Evolutionary conservation across 2,329 filamentous ascomycete genomes (phyloP), one percentile per base, ranked within the genome.

Genomic region (Pseudocercospora pini-densiflorae): DNA sequence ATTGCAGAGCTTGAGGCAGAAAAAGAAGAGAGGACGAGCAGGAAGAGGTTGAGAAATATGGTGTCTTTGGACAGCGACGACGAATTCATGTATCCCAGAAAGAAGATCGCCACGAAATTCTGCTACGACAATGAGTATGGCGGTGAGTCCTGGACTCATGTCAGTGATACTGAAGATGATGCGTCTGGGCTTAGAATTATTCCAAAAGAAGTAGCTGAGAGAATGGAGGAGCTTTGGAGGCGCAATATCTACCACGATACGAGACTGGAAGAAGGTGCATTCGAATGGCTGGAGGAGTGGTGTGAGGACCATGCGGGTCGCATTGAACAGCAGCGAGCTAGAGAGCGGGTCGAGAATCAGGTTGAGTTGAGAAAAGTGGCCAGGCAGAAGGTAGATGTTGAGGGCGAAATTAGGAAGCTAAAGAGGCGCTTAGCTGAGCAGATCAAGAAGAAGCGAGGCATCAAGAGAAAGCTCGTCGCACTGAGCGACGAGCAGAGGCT

Each of bases 241-340:
- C 47, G 19, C 21, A 51, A 51, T 9, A 51, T 51, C 23, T 27
- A 59, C 27, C 9, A 23, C 2, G 45, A 62, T 1, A 62, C 59
- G 3, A 45, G 59, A 12, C 29, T 62, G 5, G 21, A 54, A 5
- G 4, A 6, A 8, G 47, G 31, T 12, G 27, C 47, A 5, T 62
- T 62, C 29, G 59, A 62, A 19, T 54, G 59, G 59, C 45, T 62
- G 23, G 24, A 36, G 10, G 59, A 36, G 4, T 62, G 59, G 59
- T 62, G 59, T 19, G 27, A 33, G 19, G 21, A 53, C 12, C 43
- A 62, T 36, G 19, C 45, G 12, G 47, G 40, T 23, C 43, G 59
- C 9, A 62, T 62, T 21, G 59, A 62, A 21, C n/a, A 19, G n/a
- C 43, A 21, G 47, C 59, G 59, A 33, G 45, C 21, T n/a, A 19